Evolutionary conservation across 2,329 filamentous ascomycete species (phyloP), one percentile per base, ranked within the genome.

Genomic region (Fusarium clavum): DNA sequence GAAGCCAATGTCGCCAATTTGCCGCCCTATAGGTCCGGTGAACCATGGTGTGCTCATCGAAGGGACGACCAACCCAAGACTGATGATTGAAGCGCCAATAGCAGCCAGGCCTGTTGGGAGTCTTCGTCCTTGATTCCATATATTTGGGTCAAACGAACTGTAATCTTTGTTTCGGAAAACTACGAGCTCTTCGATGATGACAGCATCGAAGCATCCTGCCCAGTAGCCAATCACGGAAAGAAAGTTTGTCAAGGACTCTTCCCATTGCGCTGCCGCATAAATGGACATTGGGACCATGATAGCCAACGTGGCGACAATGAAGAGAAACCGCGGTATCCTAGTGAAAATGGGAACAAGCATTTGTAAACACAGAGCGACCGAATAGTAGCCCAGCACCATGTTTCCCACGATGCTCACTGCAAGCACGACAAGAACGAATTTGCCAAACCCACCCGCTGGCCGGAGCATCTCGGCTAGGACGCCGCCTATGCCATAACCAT

Each of bases 161-260:
- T 79, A 84, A 63, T 84, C 78, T 70, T 79, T 75, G 27, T 75
- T 73, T 6, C 83, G 80, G 67, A 85, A 84, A 1, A 83, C 70
- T 8, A 84, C 68, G n/a, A 83, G 73, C 72, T 85, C 84, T 25
- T 77, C 75, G 29, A 83, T 70, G 4, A 84, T 60, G 12, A 83
- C 75, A 5, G 79, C 81, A 27, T 83, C 74, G 57, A 84, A 85
- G 25, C 81, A 82, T 5, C 81, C 81, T 2, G 77, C 78, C 83
- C 83, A 85, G 70, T 85, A 85, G 40, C 81, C 82, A 58, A 84
- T 84, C 27, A 85, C 67, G 0, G 78, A 75, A 10, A 85, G 72
- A 46, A 85, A 83, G 58, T 84, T 83, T 54, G 81, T 77, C 12
- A 85, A 77, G 11, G 78, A 83, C 25, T 76, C 67, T 49, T 80